phyloP scores from a whole-genome alignment of 176 grass and related monocot genomes.

The Oryza meyeriana region DNA sequence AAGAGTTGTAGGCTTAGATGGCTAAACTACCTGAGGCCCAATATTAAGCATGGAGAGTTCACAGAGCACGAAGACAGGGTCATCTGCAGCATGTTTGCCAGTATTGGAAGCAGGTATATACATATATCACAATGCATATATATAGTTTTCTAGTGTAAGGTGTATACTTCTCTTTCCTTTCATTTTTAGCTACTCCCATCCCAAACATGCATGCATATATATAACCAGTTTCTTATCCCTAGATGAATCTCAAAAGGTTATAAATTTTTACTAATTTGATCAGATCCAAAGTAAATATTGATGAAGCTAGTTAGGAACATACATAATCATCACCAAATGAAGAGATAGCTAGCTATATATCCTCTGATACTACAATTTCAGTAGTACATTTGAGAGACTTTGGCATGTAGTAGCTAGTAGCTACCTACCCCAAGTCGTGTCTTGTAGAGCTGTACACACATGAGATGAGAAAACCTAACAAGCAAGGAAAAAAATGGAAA shows the following conservation, averaged over 20 bases:
- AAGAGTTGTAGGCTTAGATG: constrained; percentile 98
- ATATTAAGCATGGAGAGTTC: constrained; percentile 94
- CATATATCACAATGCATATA: not conserved
- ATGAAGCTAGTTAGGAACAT: not conserved
- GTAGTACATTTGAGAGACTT: not conserved
- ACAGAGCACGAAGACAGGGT: constrained; percentile 77
- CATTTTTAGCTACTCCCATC: not conserved
- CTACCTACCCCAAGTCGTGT: not conserved
- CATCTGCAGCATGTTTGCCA: constrained; percentile 76
- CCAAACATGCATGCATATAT: not conserved
- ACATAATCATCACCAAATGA: not conserved
- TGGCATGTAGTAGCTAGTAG: not conserved
- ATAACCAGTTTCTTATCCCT: not conserved
- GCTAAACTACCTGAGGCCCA: constrained; percentile 93
- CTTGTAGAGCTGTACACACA: not conserved
- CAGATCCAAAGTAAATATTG: not conserved
- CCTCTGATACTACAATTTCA: not conserved
- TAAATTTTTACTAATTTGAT: not conserved
- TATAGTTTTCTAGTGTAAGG: not conserved
- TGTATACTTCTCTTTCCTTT: not conserved
- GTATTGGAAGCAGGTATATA: constrained; percentile 91
- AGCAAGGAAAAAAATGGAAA: not conserved
- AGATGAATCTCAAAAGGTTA: not conserved
- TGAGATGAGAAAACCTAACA: not conserved
- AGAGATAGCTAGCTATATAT: not conserved